Conservation (phyloP, 129 eudicot genomes). For the Apium graveolens region DNA sequence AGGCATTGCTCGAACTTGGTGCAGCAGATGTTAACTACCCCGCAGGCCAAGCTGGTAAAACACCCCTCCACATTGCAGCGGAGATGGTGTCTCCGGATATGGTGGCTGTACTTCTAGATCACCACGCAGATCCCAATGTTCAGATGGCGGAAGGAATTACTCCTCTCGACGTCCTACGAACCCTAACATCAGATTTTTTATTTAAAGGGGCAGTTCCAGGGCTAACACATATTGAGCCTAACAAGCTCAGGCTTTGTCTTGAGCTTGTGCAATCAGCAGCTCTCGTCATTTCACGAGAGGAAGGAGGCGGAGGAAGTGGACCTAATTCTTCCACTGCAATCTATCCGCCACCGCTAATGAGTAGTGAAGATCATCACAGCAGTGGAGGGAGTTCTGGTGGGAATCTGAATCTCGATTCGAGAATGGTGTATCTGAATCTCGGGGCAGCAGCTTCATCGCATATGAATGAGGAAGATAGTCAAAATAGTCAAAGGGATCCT, state of each 20-base stretch:
- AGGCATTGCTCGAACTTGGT: conserved; percentile 83
- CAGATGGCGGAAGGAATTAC: conserved; percentile 79
- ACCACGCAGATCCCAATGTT: conserved; percentile 90
- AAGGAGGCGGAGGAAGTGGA: conserved; percentile 37
- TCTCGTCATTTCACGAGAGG: conserved; percentile 86
- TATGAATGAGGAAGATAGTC: conserved; percentile 45
- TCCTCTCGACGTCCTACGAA: conserved; percentile 74
- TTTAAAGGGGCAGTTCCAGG: conserved; percentile 94
- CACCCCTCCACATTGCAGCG: conserved; percentile 84
- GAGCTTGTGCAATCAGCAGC: conserved; percentile 97
- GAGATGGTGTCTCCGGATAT: conserved; percentile 98
- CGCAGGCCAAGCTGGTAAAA: conserved; percentile 86
- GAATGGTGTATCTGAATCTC: conserved; percentile 69
- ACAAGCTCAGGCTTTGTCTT: conserved; percentile 87
- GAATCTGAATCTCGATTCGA: conserved; percentile 48
- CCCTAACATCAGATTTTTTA: conserved; percentile 86
- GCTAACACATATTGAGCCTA: conserved; percentile 73
- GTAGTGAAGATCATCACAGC: conserved; percentile 37
- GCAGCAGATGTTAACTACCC: conserved; percentile 94
- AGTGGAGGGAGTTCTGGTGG: conserved; percentile 39
- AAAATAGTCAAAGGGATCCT: conserved; percentile 29
- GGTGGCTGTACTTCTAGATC: conserved; percentile 93
- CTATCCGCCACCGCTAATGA: conserved; percentile 36
- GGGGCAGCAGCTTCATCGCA: conserved; percentile 41
- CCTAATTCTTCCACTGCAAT: conserved; percentile 24